Conservation (phyloP, 805 yeast species). For the Barnettozyma populi region DNA sequence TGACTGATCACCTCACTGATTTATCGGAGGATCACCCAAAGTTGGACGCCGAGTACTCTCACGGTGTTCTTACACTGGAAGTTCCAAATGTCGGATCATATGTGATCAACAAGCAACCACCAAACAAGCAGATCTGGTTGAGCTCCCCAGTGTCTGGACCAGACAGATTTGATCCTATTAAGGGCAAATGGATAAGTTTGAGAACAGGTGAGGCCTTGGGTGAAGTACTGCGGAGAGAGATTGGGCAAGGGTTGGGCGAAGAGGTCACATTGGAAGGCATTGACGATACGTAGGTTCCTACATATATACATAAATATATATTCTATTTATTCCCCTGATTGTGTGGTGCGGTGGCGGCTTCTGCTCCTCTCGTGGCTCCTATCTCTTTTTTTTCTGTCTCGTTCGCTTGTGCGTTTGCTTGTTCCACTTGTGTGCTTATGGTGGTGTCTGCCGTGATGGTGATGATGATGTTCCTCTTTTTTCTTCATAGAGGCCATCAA, state of each 20-base stretch:
- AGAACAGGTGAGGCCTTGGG: constrained; percentile 54
- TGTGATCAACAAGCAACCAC: constrained; percentile 95
- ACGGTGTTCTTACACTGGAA: constrained; percentile 79
- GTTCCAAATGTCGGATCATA: constrained; percentile 75
- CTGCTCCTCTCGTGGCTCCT: background rate
- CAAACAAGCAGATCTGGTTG: constrained; percentile 95
- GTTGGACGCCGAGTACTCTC: constrained; percentile 72
- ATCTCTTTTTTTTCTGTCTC: background rate
- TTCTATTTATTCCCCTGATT: background rate
- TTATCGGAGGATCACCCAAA: constrained; percentile 58
- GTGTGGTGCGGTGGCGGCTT: background rate
- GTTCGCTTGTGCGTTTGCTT: background rate
- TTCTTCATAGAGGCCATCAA: constrained; percentile 14
- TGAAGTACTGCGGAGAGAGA: constrained; percentile 46
- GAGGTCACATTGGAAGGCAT: constrained; percentile 20
- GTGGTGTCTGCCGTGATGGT: background rate
- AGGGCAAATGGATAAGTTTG: constrained; percentile 72
- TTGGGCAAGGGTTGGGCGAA: constrained; percentile 30
- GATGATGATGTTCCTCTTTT: background rate
- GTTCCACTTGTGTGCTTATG: constrained; percentile 1
- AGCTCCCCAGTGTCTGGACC: constrained; percentile 94
- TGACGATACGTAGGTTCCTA: constrained; percentile 8
- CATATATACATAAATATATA: background rate
- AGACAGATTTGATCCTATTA: constrained; percentile 68
- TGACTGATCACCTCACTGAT: constrained; percentile 62